phyloP scores from a whole-genome alignment of 108 stramenopile genomes.

The Cyclotella baltica region DNA sequence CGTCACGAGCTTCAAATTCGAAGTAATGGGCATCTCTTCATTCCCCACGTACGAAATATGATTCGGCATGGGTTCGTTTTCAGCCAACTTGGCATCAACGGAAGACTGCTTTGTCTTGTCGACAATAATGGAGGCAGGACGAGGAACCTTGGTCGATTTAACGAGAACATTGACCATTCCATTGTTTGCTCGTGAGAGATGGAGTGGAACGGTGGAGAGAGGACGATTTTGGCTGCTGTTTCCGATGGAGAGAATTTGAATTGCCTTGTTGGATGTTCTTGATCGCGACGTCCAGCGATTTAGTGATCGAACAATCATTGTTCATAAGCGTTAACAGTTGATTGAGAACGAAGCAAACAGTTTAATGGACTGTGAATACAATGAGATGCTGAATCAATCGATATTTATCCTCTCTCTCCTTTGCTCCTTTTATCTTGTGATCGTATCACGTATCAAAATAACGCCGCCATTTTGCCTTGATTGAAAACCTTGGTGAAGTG shows the following conservation, averaged over 20 bases:
- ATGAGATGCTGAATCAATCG: background rate
- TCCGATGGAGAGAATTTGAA: background rate
- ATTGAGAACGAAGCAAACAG: too few relatives aligned
- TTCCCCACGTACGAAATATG: slow-evolving; percentile 66
- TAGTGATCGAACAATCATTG: slow-evolving; percentile 9
- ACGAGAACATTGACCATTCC: slow-evolving; percentile 52
- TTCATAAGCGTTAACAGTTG: too few relatives aligned
- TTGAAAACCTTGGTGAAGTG: background rate
- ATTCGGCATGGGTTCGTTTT: slow-evolving; percentile 26
- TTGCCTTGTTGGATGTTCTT: background rate
- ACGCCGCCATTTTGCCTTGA: background rate
- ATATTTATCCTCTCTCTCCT: background rate
- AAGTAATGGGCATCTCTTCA: slow-evolving; percentile 71
- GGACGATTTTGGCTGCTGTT: background rate
- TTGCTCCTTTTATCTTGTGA: background rate
- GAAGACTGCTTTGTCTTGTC: background rate
- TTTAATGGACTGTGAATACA: background rate
- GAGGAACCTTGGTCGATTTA: slow-evolving; percentile 50
- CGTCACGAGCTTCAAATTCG: slow-evolving; percentile 68
- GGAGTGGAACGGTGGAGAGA: slow-evolving; percentile 26
- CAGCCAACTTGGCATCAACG: background rate
- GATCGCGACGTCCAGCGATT: slow-evolving; percentile 4
- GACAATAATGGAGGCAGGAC: slow-evolving; percentile 19
- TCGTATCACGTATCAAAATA: slow-evolving; percentile 1
- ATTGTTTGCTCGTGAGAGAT: slow-evolving; percentile 46